Evolutionary conservation across 2,329 filamentous ascomycete species (phyloP).

Genomic region (Diaporthe australafricana): DNA sequence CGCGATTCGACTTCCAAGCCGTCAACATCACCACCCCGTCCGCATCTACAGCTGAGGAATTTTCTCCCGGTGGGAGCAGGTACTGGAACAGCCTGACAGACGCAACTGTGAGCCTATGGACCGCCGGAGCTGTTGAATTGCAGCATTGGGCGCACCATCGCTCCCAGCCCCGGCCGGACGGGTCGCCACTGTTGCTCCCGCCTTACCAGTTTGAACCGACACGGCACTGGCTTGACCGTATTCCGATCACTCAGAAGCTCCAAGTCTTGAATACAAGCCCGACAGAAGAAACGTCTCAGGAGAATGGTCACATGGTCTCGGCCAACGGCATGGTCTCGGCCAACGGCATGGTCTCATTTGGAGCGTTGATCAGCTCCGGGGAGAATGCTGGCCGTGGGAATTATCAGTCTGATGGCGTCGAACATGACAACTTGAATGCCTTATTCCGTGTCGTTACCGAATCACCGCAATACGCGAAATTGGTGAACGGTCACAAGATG

Average conservation of each 20-base stretch:
- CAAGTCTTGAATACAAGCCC: background rate
- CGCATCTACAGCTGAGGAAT: constrained; percentile 46
- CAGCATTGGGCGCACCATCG: background rate
- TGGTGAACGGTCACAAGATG: background rate
- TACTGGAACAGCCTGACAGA: background rate
- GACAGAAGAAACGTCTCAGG: too few species aligned
- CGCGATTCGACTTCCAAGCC: constrained; percentile 41
- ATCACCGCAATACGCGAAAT: background rate
- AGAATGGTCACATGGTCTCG: too few species aligned
- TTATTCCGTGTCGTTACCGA: background rate
- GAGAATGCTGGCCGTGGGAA: background rate
- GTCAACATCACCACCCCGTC: constrained; percentile 40
- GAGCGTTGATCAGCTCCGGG: background rate
- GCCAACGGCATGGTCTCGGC: background rate
- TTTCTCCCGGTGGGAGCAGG: background rate
- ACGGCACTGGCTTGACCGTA: background rate
- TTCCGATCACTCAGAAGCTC: background rate
- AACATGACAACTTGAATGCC: background rate
- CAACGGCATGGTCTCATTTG: background rate
- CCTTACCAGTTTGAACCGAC: background rate
- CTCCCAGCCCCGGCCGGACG: background rate
- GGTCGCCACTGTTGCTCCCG: background rate
- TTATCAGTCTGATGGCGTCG: too few species aligned
- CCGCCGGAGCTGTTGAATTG: background rate
- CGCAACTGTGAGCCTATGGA: background rate